These are phyloP conservation scores for Russula lepida DNA, from an alignment of 768 basidiomycete genomes.

Conservation along the genomic window DNA sequence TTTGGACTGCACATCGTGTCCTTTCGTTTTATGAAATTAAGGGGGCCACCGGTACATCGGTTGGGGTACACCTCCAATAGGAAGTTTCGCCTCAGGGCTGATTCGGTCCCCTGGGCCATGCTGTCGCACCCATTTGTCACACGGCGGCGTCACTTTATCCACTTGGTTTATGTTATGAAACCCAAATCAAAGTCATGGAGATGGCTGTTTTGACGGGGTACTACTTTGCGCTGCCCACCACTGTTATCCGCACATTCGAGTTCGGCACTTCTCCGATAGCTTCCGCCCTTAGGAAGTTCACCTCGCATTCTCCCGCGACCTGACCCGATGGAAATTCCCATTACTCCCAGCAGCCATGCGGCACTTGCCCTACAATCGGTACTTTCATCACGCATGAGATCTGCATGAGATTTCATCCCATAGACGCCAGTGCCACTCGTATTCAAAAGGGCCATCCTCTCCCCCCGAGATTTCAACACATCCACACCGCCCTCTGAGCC, in stretches of 20 bases:
- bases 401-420: conserved; percentile 1
- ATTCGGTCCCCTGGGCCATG: not conserved
- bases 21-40: not conserved
- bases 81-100: conserved; percentile 1
- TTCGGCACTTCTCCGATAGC: conserved; percentile 1
- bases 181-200: not conserved
- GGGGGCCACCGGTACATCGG: not conserved
- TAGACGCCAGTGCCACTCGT: conserved; percentile 8
- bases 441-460: conserved; percentile 11
- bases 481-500: conserved; percentile 2
- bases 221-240: not conserved
- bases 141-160: conserved; percentile 7
- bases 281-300: conserved; percentile 1
- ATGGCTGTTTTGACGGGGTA: conserved; percentile 1
- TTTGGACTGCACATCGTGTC: not conserved
- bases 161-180: conserved; percentile 5
- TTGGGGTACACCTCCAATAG: not conserved
- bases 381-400: not conserved
- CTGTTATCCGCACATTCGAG: not conserved
- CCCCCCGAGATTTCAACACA: not conserved
- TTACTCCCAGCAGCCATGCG: not conserved
- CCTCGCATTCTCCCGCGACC: conserved; percentile 9
- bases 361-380: not conserved
- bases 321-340: not conserved
- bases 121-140: not conserved